phyloP scores from a whole-genome alignment of 192 early-diverging fungal genomes.

The Allomyces arbusculus region DNA sequence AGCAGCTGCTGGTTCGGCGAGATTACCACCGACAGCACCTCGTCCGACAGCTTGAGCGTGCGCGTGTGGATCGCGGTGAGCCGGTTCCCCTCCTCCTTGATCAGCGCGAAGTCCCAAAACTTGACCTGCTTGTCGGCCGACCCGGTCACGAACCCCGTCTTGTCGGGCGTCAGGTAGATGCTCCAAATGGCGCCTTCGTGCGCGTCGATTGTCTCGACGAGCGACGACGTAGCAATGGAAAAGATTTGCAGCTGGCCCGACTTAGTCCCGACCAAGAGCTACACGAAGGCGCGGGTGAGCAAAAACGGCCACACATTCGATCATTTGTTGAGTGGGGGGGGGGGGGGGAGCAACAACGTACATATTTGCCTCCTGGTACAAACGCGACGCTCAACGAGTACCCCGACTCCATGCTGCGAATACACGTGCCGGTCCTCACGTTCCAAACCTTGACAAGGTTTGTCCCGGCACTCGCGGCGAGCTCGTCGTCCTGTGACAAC shows the following conservation, averaged over 20 bases:
- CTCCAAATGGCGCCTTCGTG: conserved; percentile 81
- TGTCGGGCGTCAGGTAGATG: conserved; percentile 66
- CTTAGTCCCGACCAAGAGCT: conserved; percentile 83
- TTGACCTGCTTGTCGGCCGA: conserved; percentile 88
- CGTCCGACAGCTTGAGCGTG: conserved; percentile 86
- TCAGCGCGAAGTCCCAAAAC: conserved; percentile 88
- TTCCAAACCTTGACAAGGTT: conserved; percentile 83
- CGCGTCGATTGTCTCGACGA: conserved; percentile 73
- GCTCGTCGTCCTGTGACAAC: conserved; percentile 72
- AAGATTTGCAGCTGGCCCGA: conserved; percentile 74
- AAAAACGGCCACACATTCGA: background rate
- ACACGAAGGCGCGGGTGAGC: background rate
- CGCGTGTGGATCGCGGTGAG: conserved; percentile 67
- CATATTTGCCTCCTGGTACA: conserved; percentile 70
- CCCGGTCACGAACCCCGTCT: conserved; percentile 72
- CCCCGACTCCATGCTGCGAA: conserved; percentile 77
- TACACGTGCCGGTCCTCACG: conserved; percentile 52
- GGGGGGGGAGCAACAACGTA: conserved; percentile 9
- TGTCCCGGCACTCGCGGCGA: conserved; percentile 55
- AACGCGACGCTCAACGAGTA: conserved; percentile 83
- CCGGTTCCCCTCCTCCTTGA: conserved; percentile 22
- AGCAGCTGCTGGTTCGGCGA: conserved; percentile 70
- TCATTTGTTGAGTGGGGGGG: too few relatives aligned
- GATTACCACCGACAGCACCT: conserved; percentile 66
- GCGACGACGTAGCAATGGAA: conserved; percentile 61